These are phyloP conservation scores for Prosopis cineraria DNA, from an alignment of 306 rosid species.

Conservation along the genomic window DNA sequence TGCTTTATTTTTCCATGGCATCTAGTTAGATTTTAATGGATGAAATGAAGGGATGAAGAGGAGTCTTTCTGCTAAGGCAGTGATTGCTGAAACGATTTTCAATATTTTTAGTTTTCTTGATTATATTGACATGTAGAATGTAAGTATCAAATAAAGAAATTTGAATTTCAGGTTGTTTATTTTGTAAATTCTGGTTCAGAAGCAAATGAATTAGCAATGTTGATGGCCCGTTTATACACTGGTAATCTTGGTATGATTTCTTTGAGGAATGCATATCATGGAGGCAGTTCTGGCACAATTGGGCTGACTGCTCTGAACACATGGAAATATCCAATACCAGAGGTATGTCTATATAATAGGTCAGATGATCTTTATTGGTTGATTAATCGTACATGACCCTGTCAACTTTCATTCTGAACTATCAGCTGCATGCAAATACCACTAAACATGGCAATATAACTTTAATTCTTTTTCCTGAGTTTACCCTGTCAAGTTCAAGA, in stretches of 20 bases:
- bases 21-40: background rate
- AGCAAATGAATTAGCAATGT: constrained; percentile 89
- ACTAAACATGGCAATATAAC: background rate
- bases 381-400: background rate
- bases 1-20: background rate
- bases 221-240: constrained; percentile 90
- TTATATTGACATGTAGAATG: constrained; percentile 12
- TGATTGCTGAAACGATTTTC: constrained; percentile 4
- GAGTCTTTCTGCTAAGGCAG: constrained; percentile 5
- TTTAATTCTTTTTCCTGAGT: background rate
- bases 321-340: constrained; percentile 90
- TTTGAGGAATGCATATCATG: constrained; percentile 91
- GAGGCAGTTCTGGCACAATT: constrained; percentile 80
- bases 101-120: constrained; percentile 1
- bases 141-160: constrained; percentile 20
- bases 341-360: constrained; percentile 53
- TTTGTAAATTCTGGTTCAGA: constrained; percentile 94
- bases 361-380: constrained; percentile 23
- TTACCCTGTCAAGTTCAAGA: background rate
- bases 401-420: constrained; percentile 17
- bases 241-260: constrained; percentile 88
- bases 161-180: constrained; percentile 74
- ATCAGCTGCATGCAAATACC: constrained; percentile 6
- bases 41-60: background rate
- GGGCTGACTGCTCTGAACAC: constrained; percentile 83